Evolutionary conservation across 495 filamentous ascomycete genomes (phyloP).

Genomic region (Elaphomyces granulatus): DNA sequence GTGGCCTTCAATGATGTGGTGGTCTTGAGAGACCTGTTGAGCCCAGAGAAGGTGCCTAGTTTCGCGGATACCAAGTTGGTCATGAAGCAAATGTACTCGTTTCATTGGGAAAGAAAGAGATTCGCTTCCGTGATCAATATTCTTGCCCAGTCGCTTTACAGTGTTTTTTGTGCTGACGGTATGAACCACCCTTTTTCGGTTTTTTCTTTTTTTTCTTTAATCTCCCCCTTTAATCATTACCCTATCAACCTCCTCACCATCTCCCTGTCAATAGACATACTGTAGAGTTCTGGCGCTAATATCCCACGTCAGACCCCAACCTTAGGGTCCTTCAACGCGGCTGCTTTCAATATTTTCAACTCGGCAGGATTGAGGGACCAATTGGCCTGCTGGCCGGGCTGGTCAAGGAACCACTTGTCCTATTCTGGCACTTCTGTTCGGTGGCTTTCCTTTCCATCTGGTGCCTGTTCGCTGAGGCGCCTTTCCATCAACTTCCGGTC

Average conservation of each 20-base stretch:
- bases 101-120: constrained; percentile 80
- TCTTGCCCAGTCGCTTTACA: constrained; percentile 81
- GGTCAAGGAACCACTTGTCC: constrained; percentile 57
- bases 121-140: constrained; percentile 87
- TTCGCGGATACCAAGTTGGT: constrained; percentile 54
- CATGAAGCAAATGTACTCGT: constrained; percentile 49
- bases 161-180: constrained; percentile 76
- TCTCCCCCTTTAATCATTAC: neutral
- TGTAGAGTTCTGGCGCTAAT: constrained; percentile 1
- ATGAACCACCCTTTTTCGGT: no score
- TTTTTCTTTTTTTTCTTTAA: no score
- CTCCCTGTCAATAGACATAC: no score
- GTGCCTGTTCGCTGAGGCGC: constrained; percentile 46
- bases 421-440: constrained; percentile 87
- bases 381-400: constrained; percentile 74
- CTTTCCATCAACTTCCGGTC: constrained; percentile 44
- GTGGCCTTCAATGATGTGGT: constrained; percentile 84
- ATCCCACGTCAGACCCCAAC: constrained; percentile 37
- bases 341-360: constrained; percentile 86
- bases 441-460: constrained; percentile 85
- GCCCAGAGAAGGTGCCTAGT: constrained; percentile 47
- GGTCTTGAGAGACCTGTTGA: constrained; percentile 54
- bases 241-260: neutral
- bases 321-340: constrained; percentile 73
- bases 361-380: constrained; percentile 62